Conservation (phyloP, 2,329 filamentous ascomycete species). For the Aspergillus pseudoviridinutans region DNA sequence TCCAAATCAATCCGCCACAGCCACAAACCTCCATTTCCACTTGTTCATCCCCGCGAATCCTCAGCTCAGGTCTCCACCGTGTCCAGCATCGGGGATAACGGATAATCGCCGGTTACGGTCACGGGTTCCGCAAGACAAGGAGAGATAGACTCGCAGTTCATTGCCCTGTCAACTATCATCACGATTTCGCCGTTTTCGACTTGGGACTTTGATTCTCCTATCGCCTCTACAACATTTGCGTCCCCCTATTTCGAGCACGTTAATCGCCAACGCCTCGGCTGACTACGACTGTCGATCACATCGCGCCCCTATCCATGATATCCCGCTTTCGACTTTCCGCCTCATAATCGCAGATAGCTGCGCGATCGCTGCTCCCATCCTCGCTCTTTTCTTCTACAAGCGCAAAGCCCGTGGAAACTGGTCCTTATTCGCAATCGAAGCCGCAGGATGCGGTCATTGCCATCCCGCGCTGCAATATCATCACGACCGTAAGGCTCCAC, state of each 20-base stretch:
- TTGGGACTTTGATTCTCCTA: background rate
- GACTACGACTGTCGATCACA: background rate
- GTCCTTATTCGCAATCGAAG: background rate
- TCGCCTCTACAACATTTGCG: background rate
- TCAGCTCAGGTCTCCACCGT: background rate
- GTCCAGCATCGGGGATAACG: background rate
- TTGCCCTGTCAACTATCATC: too few species aligned
- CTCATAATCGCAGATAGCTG: background rate
- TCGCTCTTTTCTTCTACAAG: background rate
- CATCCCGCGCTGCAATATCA: constrained; percentile 6
- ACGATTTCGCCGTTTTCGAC: too few species aligned
- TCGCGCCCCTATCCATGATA: background rate
- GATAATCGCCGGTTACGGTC: background rate
- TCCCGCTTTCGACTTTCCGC: background rate
- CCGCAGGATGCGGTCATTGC: constrained; percentile 20
- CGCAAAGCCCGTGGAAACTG: background rate
- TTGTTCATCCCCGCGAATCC: background rate
- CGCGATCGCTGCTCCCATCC: background rate
- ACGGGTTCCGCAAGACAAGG: background rate
- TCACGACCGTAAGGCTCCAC: constrained; percentile 10
- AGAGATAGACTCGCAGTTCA: too few species aligned
- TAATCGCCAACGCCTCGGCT: too few species aligned
- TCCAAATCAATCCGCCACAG: too few species aligned
- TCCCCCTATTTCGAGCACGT: background rate
- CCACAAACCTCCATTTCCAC: too few species aligned